Percentiles rank a stretch among this genome's conserved stretches.
These are phyloP conservation scores for Aspergillus hancockii DNA, from an alignment of 495 filamentous ascomycete genomes.

Conservation along the genomic window DNA sequence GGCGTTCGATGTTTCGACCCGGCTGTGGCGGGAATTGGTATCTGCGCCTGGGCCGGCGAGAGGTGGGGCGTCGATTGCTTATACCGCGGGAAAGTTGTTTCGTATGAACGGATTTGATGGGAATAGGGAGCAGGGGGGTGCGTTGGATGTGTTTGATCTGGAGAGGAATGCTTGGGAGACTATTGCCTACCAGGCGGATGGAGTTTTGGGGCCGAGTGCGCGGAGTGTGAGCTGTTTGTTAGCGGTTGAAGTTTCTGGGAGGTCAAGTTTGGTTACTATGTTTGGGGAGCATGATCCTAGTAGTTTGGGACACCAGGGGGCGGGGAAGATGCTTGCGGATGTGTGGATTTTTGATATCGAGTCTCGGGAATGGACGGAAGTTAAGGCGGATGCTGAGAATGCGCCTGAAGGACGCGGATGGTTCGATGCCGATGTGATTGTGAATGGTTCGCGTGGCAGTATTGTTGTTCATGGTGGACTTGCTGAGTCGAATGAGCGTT, in stretches of 20 bases:
- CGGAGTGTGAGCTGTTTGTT: constrained; percentile 52
- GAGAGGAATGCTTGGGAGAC: constrained; percentile 44
- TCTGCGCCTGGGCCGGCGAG: constrained; percentile 60
- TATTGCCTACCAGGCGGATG: constrained; percentile 48
- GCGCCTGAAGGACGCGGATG: constrained; percentile 40
- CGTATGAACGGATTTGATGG: constrained; percentile 77
- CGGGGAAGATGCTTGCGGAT: constrained; percentile 69
- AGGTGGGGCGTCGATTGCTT: constrained; percentile 64
- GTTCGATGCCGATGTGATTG: constrained; percentile 43
- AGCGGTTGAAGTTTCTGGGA: constrained; percentile 49
- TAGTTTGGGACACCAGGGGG: constrained; percentile 61
- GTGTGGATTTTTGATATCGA: constrained; percentile 73
- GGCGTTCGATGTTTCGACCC: constrained; percentile 62
- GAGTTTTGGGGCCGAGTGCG: constrained; percentile 25
- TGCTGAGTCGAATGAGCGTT: not conserved
- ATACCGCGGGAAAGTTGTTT: constrained; percentile 58
- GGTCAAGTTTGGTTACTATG: constrained; percentile 62
- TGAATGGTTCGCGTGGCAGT: not conserved
- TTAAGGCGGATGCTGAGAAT: constrained; percentile 52
- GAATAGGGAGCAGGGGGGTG: constrained; percentile 60
- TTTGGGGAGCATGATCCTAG: constrained; percentile 69
- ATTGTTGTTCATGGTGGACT: constrained; percentile 10
- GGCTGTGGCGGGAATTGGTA: constrained; percentile 62
- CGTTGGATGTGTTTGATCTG: constrained; percentile 57
- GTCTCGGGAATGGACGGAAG: constrained; percentile 49